Evolutionary conservation across 768 basidiomycete species (phyloP).

Genomic region (Tulasnella sp.): DNA sequence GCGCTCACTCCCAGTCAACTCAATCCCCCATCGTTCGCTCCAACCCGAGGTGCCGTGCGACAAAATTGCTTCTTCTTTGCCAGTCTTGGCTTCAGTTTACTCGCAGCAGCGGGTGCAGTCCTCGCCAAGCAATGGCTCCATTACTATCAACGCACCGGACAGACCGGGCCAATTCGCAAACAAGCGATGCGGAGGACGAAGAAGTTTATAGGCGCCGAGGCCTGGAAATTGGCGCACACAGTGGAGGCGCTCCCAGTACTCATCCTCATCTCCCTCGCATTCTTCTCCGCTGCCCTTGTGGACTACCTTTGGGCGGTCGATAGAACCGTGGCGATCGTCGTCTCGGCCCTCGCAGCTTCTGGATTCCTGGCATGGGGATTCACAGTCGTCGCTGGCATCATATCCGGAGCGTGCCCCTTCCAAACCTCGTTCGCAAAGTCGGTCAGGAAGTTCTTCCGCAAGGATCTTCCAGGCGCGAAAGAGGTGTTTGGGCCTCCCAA

Average conservation of each 20-base stretch:
- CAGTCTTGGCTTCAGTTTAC: background rate
- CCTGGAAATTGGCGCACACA: background rate
- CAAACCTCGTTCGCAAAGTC: background rate
- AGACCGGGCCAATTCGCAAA: background rate
- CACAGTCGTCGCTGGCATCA: background rate
- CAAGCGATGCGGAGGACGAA: background rate
- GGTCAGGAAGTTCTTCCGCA: no score
- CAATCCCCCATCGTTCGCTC: background rate
- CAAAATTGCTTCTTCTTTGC: conserved; percentile 7
- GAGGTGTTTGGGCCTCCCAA: no score
- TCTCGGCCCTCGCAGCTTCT: background rate
- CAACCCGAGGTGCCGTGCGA: background rate
- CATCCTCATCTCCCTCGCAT: background rate
- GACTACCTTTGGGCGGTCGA: conserved; percentile 4
- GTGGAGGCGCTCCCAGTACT: background rate
- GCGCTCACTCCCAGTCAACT: background rate
- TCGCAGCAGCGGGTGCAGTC: background rate
- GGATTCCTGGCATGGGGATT: background rate
- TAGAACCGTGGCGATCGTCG: background rate
- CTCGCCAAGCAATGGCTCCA: conserved; percentile 7
- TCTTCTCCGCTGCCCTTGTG: conserved; percentile 5
- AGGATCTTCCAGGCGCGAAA: no score
- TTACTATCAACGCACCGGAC: background rate
- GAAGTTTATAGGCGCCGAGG: conserved; percentile 2
- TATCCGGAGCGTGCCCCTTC: conserved; percentile 3